Evolutionary conservation across 2,329 filamentous ascomycete genomes (phyloP).

Genomic region (Nigrospora sphaerica): DNA sequence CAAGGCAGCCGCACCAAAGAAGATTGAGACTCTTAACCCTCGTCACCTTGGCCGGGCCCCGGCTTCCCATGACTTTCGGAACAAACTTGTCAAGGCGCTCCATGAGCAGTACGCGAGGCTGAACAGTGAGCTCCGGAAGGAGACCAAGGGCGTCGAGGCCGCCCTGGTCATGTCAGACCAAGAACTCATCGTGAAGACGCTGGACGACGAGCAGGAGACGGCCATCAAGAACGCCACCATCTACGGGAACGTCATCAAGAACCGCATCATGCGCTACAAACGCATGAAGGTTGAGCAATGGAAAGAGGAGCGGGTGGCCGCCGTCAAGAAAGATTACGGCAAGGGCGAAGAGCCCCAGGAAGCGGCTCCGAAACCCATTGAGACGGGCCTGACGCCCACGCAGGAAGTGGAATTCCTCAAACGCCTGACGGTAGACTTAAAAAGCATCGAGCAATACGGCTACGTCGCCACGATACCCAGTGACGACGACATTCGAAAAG

Average conservation of each 20-base stretch:
- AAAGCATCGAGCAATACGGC: conserved; percentile 58
- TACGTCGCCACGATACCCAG: conserved; percentile 68
- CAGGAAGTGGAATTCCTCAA: conserved; percentile 64
- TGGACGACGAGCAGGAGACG: conserved; percentile 73
- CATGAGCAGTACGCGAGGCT: conserved; percentile 60
- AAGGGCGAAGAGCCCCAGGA: conserved; percentile 25
- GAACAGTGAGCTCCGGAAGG: conserved; percentile 54
- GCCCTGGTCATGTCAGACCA: conserved; percentile 55
- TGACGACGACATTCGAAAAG: conserved; percentile 57
- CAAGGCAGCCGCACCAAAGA: conserved; percentile 15
- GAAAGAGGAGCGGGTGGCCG: conserved; percentile 48
- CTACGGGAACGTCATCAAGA: conserved; percentile 80
- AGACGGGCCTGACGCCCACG: conserved; percentile 59
- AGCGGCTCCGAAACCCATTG: conserved; percentile 42
- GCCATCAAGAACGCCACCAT: conserved; percentile 62
- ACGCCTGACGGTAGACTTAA: conserved; percentile 56
- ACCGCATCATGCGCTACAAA: conserved; percentile 67
- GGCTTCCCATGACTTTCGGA: conserved; percentile 47
- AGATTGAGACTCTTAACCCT: conserved; percentile 57
- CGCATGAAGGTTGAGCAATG: conserved; percentile 69
- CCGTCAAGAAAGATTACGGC: conserved; percentile 21
- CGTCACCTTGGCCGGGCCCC: conserved; percentile 54
- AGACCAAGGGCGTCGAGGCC: conserved; percentile 37
- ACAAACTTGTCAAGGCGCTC: conserved; percentile 53
- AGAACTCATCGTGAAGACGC: conserved; percentile 58